Conservation (phyloP, 2,329 filamentous ascomycete species). For the Aureobasidium pullulans region DNA sequence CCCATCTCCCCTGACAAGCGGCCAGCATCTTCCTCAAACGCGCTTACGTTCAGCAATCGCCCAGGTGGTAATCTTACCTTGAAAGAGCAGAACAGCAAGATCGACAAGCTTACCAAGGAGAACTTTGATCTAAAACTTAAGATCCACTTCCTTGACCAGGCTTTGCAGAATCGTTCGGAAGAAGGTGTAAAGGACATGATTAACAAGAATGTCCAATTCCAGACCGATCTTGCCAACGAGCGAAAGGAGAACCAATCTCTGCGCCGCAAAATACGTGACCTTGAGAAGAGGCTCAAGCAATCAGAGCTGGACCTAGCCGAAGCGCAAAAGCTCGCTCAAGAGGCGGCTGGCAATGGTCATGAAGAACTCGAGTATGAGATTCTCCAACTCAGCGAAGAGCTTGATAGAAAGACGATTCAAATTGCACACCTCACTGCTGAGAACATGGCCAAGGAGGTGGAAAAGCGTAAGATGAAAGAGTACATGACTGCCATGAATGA, state of each 20-base stretch:
- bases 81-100: conserved; percentile 96
- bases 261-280: conserved; percentile 71
- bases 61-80: conserved; percentile 58
- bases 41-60: conserved; percentile 18
- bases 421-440: conserved; percentile 78
- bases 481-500: conserved; percentile 62
- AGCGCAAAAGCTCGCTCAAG: conserved; percentile 34
- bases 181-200: conserved; percentile 98
- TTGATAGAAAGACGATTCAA: conserved; percentile 76
- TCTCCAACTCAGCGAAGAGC: conserved; percentile 70
- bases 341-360: conserved; percentile 35
- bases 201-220: conserved; percentile 90
- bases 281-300: conserved; percentile 69
- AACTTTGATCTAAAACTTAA: conserved; percentile 97
- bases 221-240: conserved; percentile 78
- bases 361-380: conserved; percentile 77
- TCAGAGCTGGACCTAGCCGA: conserved; percentile 46
- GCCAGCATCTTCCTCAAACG: conserved; percentile 29
- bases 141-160: conserved; percentile 93
- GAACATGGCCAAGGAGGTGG: conserved; percentile 68
- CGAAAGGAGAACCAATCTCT: conserved; percentile 86
- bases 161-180: conserved; percentile 85
- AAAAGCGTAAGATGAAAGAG: conserved; percentile 80
- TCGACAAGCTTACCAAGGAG: conserved; percentile 92
- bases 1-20: conserved; percentile 55